Percentiles rank a stretch among this genome's conserved stretches.
Evolutionary conservation across 768 basidiomycete genomes (phyloP).

Genomic region (Saitozyma podzolica): DNA sequence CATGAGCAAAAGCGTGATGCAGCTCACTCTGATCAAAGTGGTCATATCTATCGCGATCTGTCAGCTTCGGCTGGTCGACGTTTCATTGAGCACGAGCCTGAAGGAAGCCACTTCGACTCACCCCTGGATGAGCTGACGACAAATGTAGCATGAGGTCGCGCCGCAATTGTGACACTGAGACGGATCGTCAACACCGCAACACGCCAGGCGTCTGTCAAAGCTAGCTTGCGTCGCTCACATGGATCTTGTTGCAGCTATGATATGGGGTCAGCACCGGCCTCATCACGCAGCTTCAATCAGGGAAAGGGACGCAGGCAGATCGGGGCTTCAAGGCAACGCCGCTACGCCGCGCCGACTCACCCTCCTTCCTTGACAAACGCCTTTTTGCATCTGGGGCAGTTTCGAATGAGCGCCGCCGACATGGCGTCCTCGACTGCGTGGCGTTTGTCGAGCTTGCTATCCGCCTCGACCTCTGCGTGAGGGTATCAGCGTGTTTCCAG

Average conservation of each 20-base stretch:
- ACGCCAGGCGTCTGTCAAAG: too few species aligned
- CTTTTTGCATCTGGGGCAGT: conserved; percentile 83
- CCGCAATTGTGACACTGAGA: conserved; percentile 60
- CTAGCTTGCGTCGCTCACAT: conserved; percentile 10
- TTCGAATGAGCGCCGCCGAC: conserved; percentile 82
- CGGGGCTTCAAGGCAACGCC: too few species aligned
- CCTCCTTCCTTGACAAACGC: conserved; percentile 54
- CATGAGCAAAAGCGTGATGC: neutral
- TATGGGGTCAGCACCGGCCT: neutral
- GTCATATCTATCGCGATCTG: conserved; percentile 31
- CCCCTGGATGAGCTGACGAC: conserved; percentile 64
- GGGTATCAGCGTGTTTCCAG: too few species aligned
- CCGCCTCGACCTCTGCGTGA: conserved; percentile 63
- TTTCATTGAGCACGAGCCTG: too few species aligned
- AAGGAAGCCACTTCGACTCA: too few species aligned
- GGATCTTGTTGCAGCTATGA: conserved; percentile 76
- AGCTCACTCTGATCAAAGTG: conserved; percentile 45
- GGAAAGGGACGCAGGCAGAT: neutral
- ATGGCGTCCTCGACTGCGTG: conserved; percentile 90
- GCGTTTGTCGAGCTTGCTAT: conserved; percentile 69
- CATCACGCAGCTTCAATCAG: conserved; percentile 1
- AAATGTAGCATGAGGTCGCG: conserved; percentile 80
- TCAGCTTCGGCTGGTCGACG: too few species aligned
- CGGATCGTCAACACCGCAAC: too few species aligned
- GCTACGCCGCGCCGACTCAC: conserved; percentile 7